phyloP scores from a whole-genome alignment of 345 rosid genomes.

The Boechera retrofracta region DNA sequence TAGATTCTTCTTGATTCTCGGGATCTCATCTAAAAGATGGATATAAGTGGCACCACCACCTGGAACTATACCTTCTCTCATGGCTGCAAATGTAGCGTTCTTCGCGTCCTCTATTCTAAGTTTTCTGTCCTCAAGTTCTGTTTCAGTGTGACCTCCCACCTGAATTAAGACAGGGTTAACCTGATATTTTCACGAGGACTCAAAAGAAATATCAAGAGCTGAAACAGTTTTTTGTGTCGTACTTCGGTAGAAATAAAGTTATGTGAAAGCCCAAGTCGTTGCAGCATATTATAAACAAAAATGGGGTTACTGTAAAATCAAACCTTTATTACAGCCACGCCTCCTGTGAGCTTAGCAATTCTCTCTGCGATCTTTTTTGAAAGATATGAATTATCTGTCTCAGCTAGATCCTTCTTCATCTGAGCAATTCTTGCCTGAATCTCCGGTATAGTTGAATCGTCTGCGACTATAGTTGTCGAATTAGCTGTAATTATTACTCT shows the following conservation, averaged over 20 bases:
- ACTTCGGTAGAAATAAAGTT: background rate
- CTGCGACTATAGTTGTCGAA: constrained; percentile 85
- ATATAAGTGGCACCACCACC: constrained; percentile 92
- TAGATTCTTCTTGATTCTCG: constrained; percentile 54
- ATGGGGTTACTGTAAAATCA: background rate
- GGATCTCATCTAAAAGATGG: constrained; percentile 66
- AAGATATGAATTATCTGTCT: constrained; percentile 63
- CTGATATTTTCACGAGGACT: background rate
- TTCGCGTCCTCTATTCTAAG: constrained; percentile 92
- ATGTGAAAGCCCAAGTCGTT: constrained; percentile 5
- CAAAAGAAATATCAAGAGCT: constrained; percentile 1
- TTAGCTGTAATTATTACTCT: constrained; percentile 71
- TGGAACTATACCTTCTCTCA: constrained; percentile 89
- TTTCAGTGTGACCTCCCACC: constrained; percentile 91
- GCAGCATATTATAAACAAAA: constrained; percentile 24
- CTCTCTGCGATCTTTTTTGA: constrained; percentile 78
- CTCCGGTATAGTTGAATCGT: constrained; percentile 86
- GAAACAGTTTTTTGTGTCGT: background rate
- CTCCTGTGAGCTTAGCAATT: constrained; percentile 87
- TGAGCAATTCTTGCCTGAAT: constrained; percentile 84
- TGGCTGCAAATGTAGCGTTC: constrained; percentile 91
- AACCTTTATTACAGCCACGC: constrained; percentile 93
- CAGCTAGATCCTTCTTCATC: constrained; percentile 91
- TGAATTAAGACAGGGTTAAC: constrained; percentile 21
- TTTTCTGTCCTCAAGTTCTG: constrained; percentile 89